phyloP scores from a whole-genome alignment of 768 basidiomycete genomes.

The Pleurotus tuber-regium region DNA sequence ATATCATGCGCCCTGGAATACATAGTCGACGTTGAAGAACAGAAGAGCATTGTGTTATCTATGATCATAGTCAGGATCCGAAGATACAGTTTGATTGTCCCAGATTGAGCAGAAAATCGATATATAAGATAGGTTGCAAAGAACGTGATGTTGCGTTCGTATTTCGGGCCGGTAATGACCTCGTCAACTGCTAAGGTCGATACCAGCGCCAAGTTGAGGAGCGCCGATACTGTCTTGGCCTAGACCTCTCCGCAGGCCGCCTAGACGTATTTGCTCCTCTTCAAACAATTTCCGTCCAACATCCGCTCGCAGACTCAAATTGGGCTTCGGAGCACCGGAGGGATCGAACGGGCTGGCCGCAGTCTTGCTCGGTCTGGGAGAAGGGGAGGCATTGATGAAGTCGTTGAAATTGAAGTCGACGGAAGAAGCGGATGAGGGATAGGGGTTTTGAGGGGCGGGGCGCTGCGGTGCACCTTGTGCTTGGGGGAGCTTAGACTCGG shows the following conservation, averaged over 20 bases:
- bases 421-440: constrained; percentile 33
- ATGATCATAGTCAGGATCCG: not conserved
- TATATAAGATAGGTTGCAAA: constrained; percentile 5
- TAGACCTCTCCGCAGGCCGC: constrained; percentile 15
- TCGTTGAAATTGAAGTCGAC: constrained; percentile 65
- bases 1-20: no score
- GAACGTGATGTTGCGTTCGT: not conserved
- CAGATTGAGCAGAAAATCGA: not conserved
- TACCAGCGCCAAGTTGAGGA: constrained; percentile 16
- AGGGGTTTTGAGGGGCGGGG: constrained; percentile 23
- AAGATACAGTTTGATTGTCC: not conserved
- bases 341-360: constrained; percentile 22
- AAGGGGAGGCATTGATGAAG: constrained; percentile 72
- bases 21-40: not conserved
- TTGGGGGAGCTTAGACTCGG: constrained; percentile 4
- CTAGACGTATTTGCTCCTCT: constrained; percentile 56
- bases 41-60: not conserved
- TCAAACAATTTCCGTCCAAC: constrained; percentile 70
- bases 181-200: constrained; percentile 22
- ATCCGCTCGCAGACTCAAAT: constrained; percentile 55
- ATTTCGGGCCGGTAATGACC: not conserved
- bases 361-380: constrained; percentile 39
- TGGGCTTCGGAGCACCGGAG: constrained; percentile 30
- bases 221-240: constrained; percentile 13
- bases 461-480: not conserved